These are phyloP conservation scores for Chalciporus sphaerocephalus DNA, from an alignment of 768 basidiomycete genomes.

Conservation along the genomic window DNA sequence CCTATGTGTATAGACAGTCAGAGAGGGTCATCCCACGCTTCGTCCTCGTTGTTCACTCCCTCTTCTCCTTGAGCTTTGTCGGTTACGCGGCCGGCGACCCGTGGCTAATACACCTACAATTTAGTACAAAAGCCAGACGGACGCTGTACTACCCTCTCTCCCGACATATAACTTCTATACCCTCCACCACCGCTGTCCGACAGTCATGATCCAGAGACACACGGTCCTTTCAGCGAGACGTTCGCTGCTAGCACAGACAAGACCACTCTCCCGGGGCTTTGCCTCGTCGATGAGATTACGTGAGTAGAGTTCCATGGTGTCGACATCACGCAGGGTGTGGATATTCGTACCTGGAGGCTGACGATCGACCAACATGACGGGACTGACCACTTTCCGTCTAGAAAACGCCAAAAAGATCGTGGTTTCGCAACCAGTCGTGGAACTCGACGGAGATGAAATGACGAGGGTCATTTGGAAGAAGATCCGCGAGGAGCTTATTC, in stretches of 20 bases:
- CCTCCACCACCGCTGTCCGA: slow-evolving; percentile 7
- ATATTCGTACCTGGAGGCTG: no score
- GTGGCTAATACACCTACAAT: slow-evolving; percentile 4
- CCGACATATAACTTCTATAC: slow-evolving; percentile 12
- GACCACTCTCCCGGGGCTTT: slow-evolving; percentile 25
- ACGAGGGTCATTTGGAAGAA: slow-evolving; percentile 99
- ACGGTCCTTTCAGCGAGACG: slow-evolving; percentile 25
- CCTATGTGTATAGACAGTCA: no score
- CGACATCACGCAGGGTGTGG: not conserved
- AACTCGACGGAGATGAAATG: slow-evolving; percentile 98
- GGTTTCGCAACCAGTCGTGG: slow-evolving; percentile 86
- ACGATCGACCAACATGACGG: not conserved
- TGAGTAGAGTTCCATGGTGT: slow-evolving; percentile 17
- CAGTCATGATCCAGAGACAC: slow-evolving; percentile 17
- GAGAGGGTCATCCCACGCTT: slow-evolving; percentile 2
- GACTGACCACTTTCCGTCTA: slow-evolving; percentile 9
- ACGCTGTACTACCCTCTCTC: slow-evolving; percentile 2
- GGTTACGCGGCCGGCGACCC: slow-evolving; percentile 22
- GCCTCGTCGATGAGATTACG: slow-evolving; percentile 26
- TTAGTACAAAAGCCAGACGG: slow-evolving; percentile 17
- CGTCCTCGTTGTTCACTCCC: slow-evolving; percentile 11
- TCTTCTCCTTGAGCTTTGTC: slow-evolving; percentile 1
- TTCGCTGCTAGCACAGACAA: slow-evolving; percentile 21
- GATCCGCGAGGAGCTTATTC: slow-evolving; percentile 73
- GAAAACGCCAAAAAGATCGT: slow-evolving; percentile 53